Base-by-base conservation (phyloP, 2,329 filamentous ascomycete genomes). In the Elsinoe batatas region DNA sequence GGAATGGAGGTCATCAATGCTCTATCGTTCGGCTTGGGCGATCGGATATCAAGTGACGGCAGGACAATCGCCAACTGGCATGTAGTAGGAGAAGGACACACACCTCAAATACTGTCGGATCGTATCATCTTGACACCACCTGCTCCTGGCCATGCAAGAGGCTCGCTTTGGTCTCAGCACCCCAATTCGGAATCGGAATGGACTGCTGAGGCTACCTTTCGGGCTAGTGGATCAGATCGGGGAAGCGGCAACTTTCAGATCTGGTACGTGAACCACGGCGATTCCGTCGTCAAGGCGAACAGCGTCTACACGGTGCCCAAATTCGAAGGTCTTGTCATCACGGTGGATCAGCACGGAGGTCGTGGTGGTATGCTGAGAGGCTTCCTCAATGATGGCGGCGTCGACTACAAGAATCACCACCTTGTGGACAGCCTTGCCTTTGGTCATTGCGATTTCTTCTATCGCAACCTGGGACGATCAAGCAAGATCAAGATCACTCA, bases 91-190 rank as follows among this genome's bases (percentile, higher is more conserved):
- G 77, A 81, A 61, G 78, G 78, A 55, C 77, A 79, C 65, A 67
- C 72, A 11, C 77, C 81, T 54, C 75, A 80, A 60, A 67, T 84
- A 60, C 81, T 96, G 58, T 95, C 90, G 62, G 91, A 97, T 76
- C 89, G 91, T 69, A 68, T 97, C 58, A 87, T 98, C 68, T 80
- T 98, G 57, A 98, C 93, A 1, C 91, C 93, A 10, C 84, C 90
- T 12, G 84, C 83, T 49, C 89, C 90, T 5, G 93, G 93, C 56
- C 90, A 90, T 71, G 84, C 87, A 65, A 83, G 90, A 68, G 88
- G 88, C 58, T 85, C 87, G 50, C 69, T 93, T 62, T 98, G 93
- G 91, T 77, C 85, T 32, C 82, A 90, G 60, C 75, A 84, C 58
- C 47, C 58, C 11, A 54, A 59, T 20, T 42, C 35, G 3, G 71